Percentiles rank a stretch among this genome's conserved stretches.
Conservation (phyloP, 495 filamentous ascomycete species). For the Talaromyces proteolyticus region DNA sequence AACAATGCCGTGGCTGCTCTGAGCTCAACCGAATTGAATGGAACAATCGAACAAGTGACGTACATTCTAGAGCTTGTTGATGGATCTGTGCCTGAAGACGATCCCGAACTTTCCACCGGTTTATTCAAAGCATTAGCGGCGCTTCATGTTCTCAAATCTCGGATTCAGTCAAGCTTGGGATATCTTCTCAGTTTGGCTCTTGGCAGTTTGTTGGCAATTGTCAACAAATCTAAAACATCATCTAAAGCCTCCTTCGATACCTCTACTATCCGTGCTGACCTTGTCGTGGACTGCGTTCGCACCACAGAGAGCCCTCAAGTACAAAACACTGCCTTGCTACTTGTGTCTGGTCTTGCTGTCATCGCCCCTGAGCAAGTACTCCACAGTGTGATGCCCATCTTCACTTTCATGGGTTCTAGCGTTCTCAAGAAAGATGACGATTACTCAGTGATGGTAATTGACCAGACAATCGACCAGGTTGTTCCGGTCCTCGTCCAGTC, state of each 20-base stretch:
- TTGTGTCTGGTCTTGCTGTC: conserved; percentile 75
- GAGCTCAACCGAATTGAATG: conserved; percentile 48
- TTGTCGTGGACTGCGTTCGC: conserved; percentile 87
- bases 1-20: conserved; percentile 40
- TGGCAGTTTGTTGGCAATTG: conserved; percentile 68
- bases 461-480: conserved; percentile 76
- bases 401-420: conserved; percentile 92
- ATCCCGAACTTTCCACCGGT: conserved; percentile 65
- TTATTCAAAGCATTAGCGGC: conserved; percentile 81
- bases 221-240: conserved; percentile 60
- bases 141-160: conserved; percentile 69
- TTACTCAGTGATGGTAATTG: conserved; percentile 90
- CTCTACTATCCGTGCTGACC: conserved; percentile 71
- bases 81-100: conserved; percentile 60
- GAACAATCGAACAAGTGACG: conserved; percentile 65
- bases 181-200: conserved; percentile 81
- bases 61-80: conserved; percentile 87
- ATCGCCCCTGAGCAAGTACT: conserved; percentile 83
- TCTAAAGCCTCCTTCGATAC: conserved; percentile 61
- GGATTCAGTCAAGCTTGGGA: conserved; percentile 68
- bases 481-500: conserved; percentile 88
- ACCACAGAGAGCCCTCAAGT: conserved; percentile 83
- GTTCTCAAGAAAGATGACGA: conserved; percentile 88
- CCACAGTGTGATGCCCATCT: conserved; percentile 97
- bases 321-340: conserved; percentile 84